phyloP scores from a whole-genome alignment of 257 asterid genomes.

The Ballota nigra region DNA sequence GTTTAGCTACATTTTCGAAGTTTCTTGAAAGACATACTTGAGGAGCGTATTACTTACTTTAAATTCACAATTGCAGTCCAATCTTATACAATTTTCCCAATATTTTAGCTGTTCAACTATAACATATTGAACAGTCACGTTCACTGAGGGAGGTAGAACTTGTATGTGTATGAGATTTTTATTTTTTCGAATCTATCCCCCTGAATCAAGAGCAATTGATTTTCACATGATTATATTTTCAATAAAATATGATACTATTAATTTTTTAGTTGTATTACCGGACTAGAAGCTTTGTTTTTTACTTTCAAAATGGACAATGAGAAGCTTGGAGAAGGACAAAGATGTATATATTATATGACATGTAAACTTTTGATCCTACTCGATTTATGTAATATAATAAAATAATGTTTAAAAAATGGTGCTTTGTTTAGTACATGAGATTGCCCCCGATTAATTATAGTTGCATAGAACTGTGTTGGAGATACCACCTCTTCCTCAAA shows the following conservation, averaged over 20 bases:
- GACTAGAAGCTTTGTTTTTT: no score
- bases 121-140: conserved; percentile 9
- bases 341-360: no score
- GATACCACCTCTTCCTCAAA: no score
- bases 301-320: no score
- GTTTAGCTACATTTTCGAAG: conserved; percentile 61
- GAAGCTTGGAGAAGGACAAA: no score
- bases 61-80: background rate
- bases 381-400: no score
- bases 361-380: no score
- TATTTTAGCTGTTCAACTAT: conserved; percentile 9
- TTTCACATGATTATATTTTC: background rate
- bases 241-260: no score
- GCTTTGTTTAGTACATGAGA: no score
- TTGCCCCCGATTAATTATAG: no score
- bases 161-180: background rate
- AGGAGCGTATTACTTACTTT: background rate
- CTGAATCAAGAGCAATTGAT: background rate
- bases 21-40: conserved; percentile 47
- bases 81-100: background rate
- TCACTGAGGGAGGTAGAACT: background rate
- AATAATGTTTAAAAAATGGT: no score
- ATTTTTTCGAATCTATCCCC: background rate
- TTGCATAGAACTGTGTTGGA: no score
- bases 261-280: background rate